phyloP scores from a whole-genome alignment of 495 filamentous ascomycete species.

The Trichoderma virens region DNA sequence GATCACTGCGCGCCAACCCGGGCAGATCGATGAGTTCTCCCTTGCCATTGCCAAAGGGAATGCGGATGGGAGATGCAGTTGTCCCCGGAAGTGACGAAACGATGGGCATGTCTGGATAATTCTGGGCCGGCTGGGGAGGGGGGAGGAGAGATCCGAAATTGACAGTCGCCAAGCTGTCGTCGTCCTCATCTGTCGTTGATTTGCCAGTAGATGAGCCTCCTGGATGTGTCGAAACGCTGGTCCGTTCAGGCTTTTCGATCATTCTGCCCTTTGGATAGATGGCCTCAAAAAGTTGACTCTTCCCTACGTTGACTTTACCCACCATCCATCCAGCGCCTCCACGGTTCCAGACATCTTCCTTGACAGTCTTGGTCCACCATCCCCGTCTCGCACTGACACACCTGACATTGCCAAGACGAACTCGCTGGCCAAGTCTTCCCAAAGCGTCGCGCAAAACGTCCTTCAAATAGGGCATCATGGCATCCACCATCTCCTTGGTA shows the following conservation, averaged over 20 bases:
- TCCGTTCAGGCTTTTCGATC: constrained; percentile 25
- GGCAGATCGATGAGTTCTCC: constrained; percentile 93
- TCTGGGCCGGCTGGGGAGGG: constrained; percentile 59
- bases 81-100: constrained; percentile 86
- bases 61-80: constrained; percentile 85
- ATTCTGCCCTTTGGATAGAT: constrained; percentile 77
- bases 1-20: constrained; percentile 64
- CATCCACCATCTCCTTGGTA: constrained; percentile 69
- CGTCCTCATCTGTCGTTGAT: neutral
- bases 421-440: constrained; percentile 47
- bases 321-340: constrained; percentile 94
- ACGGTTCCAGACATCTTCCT: constrained; percentile 70
- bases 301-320: constrained; percentile 95
- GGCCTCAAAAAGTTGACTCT: constrained; percentile 79
- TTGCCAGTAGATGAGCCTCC: neutral
- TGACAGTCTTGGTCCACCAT: constrained; percentile 85
- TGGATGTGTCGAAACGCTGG: constrained; percentile 21
- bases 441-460: constrained; percentile 66
- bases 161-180: neutral
- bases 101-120: constrained; percentile 72
- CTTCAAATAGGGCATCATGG: constrained; percentile 72
- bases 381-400: constrained; percentile 74
- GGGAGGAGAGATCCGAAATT: constrained; percentile 50
- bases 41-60: constrained; percentile 73
- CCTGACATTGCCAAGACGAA: constrained; percentile 72